These are phyloP conservation scores for Amanita inopinata DNA, from an alignment of 768 basidiomycete species.

Conservation along the genomic window DNA sequence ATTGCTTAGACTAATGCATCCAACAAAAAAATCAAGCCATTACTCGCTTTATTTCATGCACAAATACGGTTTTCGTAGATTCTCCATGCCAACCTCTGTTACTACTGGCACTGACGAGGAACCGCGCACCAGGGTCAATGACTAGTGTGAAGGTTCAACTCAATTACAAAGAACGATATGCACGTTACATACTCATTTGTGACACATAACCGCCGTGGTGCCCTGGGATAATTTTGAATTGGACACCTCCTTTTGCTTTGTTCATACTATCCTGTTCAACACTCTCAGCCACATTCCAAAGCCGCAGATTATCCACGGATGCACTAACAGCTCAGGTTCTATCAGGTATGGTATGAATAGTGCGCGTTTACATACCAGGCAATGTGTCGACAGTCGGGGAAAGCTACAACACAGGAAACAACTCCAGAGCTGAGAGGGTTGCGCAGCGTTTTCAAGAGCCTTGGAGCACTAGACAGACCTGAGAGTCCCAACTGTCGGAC, in stretches of 20 bases:
- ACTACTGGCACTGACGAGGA: constrained; percentile 86
- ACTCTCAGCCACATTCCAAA: constrained; percentile 87
- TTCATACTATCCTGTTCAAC: constrained; percentile 55
- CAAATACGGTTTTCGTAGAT: constrained; percentile 80
- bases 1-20: constrained; percentile 9
- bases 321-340: constrained; percentile 47
- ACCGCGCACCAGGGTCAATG: constrained; percentile 74
- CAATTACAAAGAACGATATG: constrained; percentile 8
- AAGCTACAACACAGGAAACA: constrained; percentile 83
- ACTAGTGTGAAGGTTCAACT: constrained; percentile 35
- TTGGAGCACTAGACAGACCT: constrained; percentile 56
- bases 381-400: constrained; percentile 88
- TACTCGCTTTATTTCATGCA: constrained; percentile 72
- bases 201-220: constrained; percentile 94
- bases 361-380: constrained; percentile 76
- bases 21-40: constrained; percentile 13
- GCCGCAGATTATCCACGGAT: constrained; percentile 83
- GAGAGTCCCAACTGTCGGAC: constrained; percentile 69
- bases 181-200: constrained; percentile 57
- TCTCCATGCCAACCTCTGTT: constrained; percentile 94
- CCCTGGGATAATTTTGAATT: constrained; percentile 92
- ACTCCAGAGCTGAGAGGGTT: constrained; percentile 87
- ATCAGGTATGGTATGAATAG: too few species aligned
- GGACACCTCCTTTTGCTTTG: constrained; percentile 58
- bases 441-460: constrained; percentile 69